Evolutionary conservation across 352 stramenopile genomes (phyloP).

Genomic region (Albugo laibachii): DNA sequence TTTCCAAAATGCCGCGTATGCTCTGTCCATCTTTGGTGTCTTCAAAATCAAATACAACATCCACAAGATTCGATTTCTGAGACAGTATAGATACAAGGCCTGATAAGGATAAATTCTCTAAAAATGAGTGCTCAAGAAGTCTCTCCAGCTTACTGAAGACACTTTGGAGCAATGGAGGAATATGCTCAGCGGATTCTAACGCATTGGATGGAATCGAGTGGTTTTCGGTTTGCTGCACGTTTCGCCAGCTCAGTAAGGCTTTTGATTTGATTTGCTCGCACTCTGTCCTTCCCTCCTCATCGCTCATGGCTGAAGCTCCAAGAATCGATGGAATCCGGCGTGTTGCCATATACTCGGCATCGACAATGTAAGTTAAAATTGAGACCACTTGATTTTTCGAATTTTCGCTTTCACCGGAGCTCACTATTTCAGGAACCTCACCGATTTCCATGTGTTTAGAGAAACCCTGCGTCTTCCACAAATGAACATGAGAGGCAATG

Average conservation of each 20-base stretch:
- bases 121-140: slow-evolving; percentile 61
- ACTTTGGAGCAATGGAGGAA: slow-evolving; percentile 42
- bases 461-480: slow-evolving; percentile 68
- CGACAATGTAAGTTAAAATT: slow-evolving; percentile 65
- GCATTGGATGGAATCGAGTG: no score
- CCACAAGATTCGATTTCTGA: slow-evolving; percentile 14
- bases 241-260: no score
- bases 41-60: slow-evolving; percentile 5
- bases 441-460: slow-evolving; percentile 2
- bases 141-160: slow-evolving; percentile 54
- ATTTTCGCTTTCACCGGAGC: slow-evolving; percentile 18
- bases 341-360: slow-evolving; percentile 46
- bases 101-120: slow-evolving; percentile 66
- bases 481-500: slow-evolving; percentile 50
- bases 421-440: slow-evolving; percentile 12
- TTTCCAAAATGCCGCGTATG: slow-evolving; percentile 59
- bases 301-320: slow-evolving; percentile 20
- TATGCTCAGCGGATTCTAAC: no score
- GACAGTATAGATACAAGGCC: slow-evolving; percentile 53
- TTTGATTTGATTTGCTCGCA: background rate
- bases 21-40: slow-evolving; percentile 8
- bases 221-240: background rate
- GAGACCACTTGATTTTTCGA: slow-evolving; percentile 59
- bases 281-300: slow-evolving; percentile 4
- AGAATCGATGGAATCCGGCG: slow-evolving; percentile 25